These are phyloP conservation scores for Candida sp. DNA, from an alignment of 1,139 yeast genomes.

Conservation along the genomic window DNA sequence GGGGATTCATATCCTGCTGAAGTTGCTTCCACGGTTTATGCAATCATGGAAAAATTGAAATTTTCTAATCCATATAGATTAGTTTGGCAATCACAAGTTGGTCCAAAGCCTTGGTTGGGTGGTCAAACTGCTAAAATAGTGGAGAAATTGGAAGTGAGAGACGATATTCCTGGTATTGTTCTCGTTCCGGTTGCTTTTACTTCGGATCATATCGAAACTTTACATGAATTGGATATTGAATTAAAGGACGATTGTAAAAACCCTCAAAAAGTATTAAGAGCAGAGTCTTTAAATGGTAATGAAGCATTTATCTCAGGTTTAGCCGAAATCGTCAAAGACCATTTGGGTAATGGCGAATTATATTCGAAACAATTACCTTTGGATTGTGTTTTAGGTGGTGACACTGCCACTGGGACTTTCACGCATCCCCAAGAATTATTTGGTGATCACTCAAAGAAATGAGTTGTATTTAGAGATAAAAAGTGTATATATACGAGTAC, in stretches of 20 bases:
- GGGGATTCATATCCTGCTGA: conserved; percentile 99
- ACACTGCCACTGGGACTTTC: conserved; percentile 48
- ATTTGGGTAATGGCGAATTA: conserved; percentile 52
- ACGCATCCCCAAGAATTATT: conserved; percentile 61
- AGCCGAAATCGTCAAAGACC: conserved; percentile 78
- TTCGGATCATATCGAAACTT: conserved; percentile 92
- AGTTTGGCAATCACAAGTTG: conserved; percentile 98
- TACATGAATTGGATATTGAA: conserved; percentile 90
- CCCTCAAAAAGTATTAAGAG: conserved; percentile 78
- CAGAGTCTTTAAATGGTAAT: conserved; percentile 90
- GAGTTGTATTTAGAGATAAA: conserved; percentile 3
- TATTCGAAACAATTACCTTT: conserved; percentile 68
- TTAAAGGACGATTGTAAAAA: conserved; percentile 63
- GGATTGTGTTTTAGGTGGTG: conserved; percentile 62
- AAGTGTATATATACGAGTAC: conserved; percentile 1
- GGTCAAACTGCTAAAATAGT: conserved; percentile 86
- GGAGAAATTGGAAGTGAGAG: conserved; percentile 58
- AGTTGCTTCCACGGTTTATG: conserved; percentile 90
- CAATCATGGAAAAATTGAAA: conserved; percentile 80
- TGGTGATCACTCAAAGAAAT: conserved; percentile 26
- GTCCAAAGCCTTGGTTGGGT: conserved; percentile 98
- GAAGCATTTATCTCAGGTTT: conserved; percentile 76
- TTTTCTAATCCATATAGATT: conserved; percentile 86
- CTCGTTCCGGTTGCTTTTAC: conserved; percentile 95
- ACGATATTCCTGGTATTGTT: conserved; percentile 68